Percentiles rank a stretch among this genome's conserved stretches.
These are phyloP conservation scores for Curvularia hawaiiensis DNA, from an alignment of 2,329 filamentous ascomycete species.

Conservation along the genomic window DNA sequence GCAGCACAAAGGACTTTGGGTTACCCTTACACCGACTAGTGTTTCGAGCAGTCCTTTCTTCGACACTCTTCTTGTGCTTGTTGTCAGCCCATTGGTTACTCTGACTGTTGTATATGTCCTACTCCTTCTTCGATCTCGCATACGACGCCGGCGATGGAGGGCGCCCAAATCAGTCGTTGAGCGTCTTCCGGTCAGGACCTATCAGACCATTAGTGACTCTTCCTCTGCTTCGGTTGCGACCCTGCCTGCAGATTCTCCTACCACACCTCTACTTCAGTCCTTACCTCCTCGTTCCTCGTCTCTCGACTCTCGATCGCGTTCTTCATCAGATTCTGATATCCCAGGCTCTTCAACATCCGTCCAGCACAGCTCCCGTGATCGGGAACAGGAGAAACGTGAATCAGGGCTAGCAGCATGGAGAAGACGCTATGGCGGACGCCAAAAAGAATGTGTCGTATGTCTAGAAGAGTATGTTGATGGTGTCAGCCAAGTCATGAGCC, in stretches of 20 bases:
- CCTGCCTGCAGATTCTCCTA: conserved; percentile 69
- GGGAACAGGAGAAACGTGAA: conserved; percentile 59
- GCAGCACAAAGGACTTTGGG: conserved; percentile 82
- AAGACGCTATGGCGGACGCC: conserved; percentile 65
- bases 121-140: conserved; percentile 83
- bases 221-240: conserved; percentile 66
- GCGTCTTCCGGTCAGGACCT: conserved; percentile 90
- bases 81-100: conserved; percentile 90
- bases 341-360: conserved; percentile 45
- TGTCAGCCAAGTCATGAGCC: conserved; percentile 91
- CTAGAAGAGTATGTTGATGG: conserved; percentile 96
- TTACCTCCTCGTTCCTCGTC: conserved; percentile 28
- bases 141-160: conserved; percentile 87
- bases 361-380: conserved; percentile 35
- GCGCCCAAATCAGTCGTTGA: conserved; percentile 98
- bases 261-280: conserved; percentile 76
- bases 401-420: conserved; percentile 58
- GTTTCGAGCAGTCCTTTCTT: conserved; percentile 91
- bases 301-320: conserved; percentile 64
- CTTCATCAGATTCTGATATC: conserved; percentile 67
- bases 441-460: conserved; percentile 93
- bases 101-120: conserved; percentile 91
- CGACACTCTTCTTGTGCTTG: conserved; percentile 94
- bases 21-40: conserved; percentile 91
- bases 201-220: conserved; percentile 77